These are phyloP conservation scores for Alternaria arbusti DNA, from an alignment of 2,329 filamentous ascomycete genomes.

Conservation along the genomic window DNA sequence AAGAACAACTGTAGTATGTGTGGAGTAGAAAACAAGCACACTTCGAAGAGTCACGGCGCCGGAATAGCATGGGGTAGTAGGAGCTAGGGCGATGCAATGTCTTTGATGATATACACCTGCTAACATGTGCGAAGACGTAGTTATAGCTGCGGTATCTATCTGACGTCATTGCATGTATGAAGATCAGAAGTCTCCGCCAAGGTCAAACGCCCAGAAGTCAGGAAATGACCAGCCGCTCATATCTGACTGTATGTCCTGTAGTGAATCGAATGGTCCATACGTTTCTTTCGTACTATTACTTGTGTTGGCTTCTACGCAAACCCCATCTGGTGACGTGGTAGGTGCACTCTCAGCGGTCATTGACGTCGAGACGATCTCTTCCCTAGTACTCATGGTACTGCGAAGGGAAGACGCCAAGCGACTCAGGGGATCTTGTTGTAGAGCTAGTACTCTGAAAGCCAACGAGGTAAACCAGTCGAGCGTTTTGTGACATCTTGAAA, in stretches of 20 bases:
- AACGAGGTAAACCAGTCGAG: constrained; percentile 36
- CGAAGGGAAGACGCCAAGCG: constrained; percentile 29
- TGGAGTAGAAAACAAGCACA: neutral
- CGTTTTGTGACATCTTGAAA: constrained; percentile 31
- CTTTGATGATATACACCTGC: neutral
- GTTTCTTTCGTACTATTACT: constrained; percentile 10
- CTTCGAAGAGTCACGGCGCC: neutral
- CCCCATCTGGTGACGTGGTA: constrained; percentile 12
- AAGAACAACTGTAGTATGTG: neutral
- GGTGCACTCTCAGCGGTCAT: neutral
- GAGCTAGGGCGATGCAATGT: neutral
- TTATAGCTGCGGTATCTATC: neutral
- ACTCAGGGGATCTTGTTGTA: constrained; percentile 38
- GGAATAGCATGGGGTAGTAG: neutral
- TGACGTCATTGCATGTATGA: neutral
- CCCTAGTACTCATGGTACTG: constrained; percentile 18
- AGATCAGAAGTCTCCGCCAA: constrained; percentile 37
- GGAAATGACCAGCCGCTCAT: constrained; percentile 40
- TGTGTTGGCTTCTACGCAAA: constrained; percentile 5
- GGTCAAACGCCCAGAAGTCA: constrained; percentile 46
- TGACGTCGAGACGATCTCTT: neutral
- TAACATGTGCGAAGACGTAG: neutral
- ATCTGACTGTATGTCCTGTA: constrained; percentile 40
- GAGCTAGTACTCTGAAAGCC: constrained; percentile 36
- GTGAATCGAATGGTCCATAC: constrained; percentile 23